These are phyloP conservation scores for Phialophora expanda DNA, from an alignment of 2,329 filamentous ascomycete species.

Conservation along the genomic window DNA sequence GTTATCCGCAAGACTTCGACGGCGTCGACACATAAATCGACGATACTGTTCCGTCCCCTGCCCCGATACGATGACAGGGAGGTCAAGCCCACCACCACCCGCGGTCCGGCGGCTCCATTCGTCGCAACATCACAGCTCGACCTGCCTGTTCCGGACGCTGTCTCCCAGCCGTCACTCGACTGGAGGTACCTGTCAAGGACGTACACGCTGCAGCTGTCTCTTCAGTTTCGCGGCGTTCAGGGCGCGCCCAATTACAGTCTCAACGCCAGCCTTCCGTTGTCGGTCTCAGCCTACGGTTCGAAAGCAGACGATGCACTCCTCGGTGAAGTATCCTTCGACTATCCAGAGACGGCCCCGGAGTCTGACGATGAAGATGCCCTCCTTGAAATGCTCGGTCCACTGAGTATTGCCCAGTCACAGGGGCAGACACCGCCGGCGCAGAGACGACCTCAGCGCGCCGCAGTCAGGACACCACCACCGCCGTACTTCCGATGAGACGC, in stretches of 20 bases:
- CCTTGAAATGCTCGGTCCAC: background rate
- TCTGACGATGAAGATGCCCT: conserved; percentile 18
- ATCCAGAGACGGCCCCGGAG: conserved; percentile 14
- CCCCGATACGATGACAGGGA: conserved; percentile 23
- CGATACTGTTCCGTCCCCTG: conserved; percentile 31
- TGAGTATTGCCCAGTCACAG: background rate
- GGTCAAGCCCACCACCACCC: background rate
- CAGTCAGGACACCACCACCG: conserved; percentile 28
- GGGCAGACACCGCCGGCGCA: background rate
- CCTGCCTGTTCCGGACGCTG: conserved; percentile 27
- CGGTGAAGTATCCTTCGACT: conserved; percentile 13
- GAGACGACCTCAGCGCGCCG: background rate
- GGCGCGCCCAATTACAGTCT: conserved; percentile 32
- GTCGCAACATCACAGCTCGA: conserved; percentile 31
- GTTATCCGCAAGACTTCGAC: conserved; percentile 22
- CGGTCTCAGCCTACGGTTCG: conserved; percentile 12
- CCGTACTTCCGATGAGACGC: conserved; percentile 31
- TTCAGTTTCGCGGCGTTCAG: conserved; percentile 28
- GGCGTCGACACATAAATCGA: conserved; percentile 27
- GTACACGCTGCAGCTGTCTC: conserved; percentile 27
- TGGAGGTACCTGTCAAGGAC: conserved; percentile 27
- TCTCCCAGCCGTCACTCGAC: conserved; percentile 30
- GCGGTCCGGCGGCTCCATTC: conserved; percentile 9
- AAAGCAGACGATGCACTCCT: conserved; percentile 18
- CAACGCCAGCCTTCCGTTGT: conserved; percentile 21